Conservation (phyloP, 1,284 basidiomycete genomes). For the Sporisorium sorghi region DNA sequence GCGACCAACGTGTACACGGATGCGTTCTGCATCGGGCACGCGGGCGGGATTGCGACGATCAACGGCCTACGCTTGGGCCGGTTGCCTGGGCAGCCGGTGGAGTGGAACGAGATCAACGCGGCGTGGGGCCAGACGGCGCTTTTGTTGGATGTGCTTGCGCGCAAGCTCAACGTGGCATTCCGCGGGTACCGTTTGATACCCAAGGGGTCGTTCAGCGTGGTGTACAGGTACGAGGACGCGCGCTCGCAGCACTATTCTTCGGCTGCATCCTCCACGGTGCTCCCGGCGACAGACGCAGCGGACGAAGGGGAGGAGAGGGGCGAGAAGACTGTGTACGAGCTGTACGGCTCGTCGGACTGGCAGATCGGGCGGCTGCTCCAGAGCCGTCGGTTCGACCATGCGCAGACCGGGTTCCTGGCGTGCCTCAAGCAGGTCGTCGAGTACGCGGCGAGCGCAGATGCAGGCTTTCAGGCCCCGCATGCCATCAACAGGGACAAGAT, state of each 20-base stretch:
- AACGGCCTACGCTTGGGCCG: slow-evolving; percentile 92
- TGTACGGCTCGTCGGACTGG: slow-evolving; percentile 73
- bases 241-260: slow-evolving; percentile 17
- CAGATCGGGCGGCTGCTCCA: slow-evolving; percentile 87
- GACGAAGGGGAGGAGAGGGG: slow-evolving; percentile 13
- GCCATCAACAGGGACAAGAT: slow-evolving; percentile 94
- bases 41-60: slow-evolving; percentile 89
- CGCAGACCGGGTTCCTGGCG: slow-evolving; percentile 94
- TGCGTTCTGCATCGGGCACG: slow-evolving; percentile 96
- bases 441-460: slow-evolving; percentile 78
- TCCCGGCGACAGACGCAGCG: background rate
- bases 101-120: slow-evolving; percentile 99
- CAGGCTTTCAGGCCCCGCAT: slow-evolving; percentile 82
- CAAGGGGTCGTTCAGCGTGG: slow-evolving; percentile 56
- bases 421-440: slow-evolving; percentile 91
- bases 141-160: slow-evolving; percentile 82
- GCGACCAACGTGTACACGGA: slow-evolving; percentile 98
- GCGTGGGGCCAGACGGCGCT: slow-evolving; percentile 97
- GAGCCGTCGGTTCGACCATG: slow-evolving; percentile 93
- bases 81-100: slow-evolving; percentile 77
- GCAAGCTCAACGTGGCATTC: slow-evolving; percentile 48
- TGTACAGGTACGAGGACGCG: slow-evolving; percentile 42
- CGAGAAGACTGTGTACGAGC: slow-evolving; percentile 55
- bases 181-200: slow-evolving; percentile 53
- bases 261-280: background rate